Base-by-base conservation (phyloP, 2,329 filamentous ascomycete species). In the Huntiella decipiens region DNA sequence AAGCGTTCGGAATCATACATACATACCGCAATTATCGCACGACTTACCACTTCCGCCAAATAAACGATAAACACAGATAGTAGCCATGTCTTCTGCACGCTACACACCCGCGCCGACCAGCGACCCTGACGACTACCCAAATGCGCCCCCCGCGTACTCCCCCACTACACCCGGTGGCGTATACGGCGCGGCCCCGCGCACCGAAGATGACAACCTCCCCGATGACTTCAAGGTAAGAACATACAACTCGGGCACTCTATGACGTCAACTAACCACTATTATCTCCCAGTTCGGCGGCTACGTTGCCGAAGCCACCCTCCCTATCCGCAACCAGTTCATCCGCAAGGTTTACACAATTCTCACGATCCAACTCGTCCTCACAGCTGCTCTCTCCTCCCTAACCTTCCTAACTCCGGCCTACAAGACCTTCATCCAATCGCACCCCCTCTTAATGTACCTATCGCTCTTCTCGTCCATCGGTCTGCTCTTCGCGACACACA, bases 321-420 rank as follows among this genome's bases (percentile, higher is more conserved):
- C 93, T 57, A 94, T 98, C 59, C 82, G 88, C 55, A 93, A 95
- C 77, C 83, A 91, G 63, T 98, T 95, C 63, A 72, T 94, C 56
- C 80, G 87, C 63, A 96, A 96, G 70, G 91, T 98, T 59, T 98
- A 98, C 66, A 81, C 86, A 49, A 98, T 98, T 63, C 71, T 98
- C 65, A 93, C 91, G n/a, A 77, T 85, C 44, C 91, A 98, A 62
- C 77, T 98, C 45, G 68, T 96, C 57, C 76, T 80, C 48, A 98
- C 91, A 5, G 81, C 79, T 34, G 71, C 73, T 51, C 70, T 96
- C 54, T 86, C 82, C 65, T 74, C 79, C 51, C 64, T 95, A 54
- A 91, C 82, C 54, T 96, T 96, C 71, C 82, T 84, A 64, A 92
- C 75, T 64, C 56, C 63, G 8, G 65, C 68, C 47, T 98, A 96